phyloP scores from a whole-genome alignment of 192 early-diverging fungal species.

The Fimicolochytrium jonesii region DNA sequence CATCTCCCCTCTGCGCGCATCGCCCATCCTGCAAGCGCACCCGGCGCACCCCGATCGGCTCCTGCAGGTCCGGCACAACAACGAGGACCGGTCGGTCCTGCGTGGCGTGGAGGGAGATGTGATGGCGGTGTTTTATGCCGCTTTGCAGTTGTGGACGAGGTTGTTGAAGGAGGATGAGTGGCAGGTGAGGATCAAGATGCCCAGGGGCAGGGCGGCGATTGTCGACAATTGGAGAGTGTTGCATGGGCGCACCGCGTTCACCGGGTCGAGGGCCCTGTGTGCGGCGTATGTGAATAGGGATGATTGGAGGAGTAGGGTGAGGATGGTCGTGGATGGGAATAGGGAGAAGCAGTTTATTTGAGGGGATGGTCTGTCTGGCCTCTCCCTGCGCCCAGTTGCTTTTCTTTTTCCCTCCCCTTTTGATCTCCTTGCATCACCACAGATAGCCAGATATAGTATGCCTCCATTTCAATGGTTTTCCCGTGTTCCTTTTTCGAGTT shows the following conservation, averaged over 20 bases:
- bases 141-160: conserved; percentile 60
- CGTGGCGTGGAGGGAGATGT: conserved; percentile 19
- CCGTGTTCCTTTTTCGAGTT: too few relatives aligned
- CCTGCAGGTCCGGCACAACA: conserved; percentile 73
- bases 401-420: too few relatives aligned
- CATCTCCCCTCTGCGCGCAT: conserved; percentile 44
- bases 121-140: conserved; percentile 60
- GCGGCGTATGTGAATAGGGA: conserved; percentile 69
- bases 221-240: conserved; percentile 78
- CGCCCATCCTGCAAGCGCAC: conserved; percentile 57
- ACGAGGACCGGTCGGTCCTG: conserved; percentile 70
- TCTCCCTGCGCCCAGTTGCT: too few relatives aligned
- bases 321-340: conserved; percentile 10
- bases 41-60: conserved; percentile 40
- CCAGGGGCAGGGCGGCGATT: conserved; percentile 61
- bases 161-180: conserved; percentile 48
- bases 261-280: conserved; percentile 58
- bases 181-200: conserved; percentile 58
- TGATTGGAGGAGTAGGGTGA: conserved; percentile 58
- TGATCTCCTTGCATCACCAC: too few relatives aligned
- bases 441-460: too few relatives aligned
- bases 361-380: too few relatives aligned
- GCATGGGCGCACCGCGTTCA: conserved; percentile 68
- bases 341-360: not conserved
- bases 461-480: too few relatives aligned